Evolutionary conservation across 148 eudicot species (phyloP).

Genomic region (Rhododendron mucronatum): DNA sequence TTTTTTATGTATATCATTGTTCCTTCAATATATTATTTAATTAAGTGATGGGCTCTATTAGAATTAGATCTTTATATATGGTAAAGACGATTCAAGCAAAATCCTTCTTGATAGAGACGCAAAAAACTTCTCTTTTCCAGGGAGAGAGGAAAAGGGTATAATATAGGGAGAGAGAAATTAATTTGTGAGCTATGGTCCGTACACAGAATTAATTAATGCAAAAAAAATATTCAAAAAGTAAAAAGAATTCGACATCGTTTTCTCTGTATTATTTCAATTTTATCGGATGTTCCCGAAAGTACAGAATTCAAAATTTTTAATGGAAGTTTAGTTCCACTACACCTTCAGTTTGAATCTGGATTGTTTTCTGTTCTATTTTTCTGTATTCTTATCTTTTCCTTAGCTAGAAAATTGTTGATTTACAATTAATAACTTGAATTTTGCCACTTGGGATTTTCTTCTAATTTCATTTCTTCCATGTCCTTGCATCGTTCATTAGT

Average conservation of each 20-base stretch:
- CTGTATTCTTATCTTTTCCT: background rate
- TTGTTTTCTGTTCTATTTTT: background rate
- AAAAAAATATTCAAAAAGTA: background rate
- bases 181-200: background rate
- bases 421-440: background rate
- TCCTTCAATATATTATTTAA: background rate
- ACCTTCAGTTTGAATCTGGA: background rate
- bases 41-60: background rate
- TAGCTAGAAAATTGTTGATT: background rate
- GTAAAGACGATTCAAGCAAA: background rate
- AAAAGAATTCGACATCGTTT: background rate
- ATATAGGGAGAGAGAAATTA: background rate
- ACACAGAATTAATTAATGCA: background rate
- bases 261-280: too few species aligned
- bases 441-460: background rate
- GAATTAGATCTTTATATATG: background rate
- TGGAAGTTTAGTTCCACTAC: background rate
- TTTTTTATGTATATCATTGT: background rate
- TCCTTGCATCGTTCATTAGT: background rate
- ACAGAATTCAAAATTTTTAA: background rate
- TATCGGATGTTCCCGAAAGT: too few species aligned
- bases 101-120: constrained; percentile 14
- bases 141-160: background rate
- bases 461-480: background rate
- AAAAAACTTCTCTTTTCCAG: background rate